Evolutionary conservation across 495 filamentous ascomycete species (phyloP), one percentile per base, ranked within the genome.

Genomic region (Filosporella fistucella): DNA sequence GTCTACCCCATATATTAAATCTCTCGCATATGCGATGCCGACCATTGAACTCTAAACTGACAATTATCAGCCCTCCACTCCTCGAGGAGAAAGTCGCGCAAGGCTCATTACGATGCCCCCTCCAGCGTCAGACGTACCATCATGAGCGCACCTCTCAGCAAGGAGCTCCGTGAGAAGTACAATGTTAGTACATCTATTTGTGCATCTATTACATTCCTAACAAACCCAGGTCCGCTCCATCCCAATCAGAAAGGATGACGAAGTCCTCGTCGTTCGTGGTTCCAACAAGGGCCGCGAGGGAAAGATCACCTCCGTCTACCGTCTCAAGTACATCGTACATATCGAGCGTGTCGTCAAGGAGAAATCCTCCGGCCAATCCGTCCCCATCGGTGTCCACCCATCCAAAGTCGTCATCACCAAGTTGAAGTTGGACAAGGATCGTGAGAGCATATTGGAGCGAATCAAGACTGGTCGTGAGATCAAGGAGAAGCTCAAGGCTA

Each of bases 401-500:
- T 88, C 82, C 69, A 97, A 96, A 69, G 86, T 94, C 56, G 81
- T 91, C 69, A 86, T 97, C 76, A 96, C 85, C 69, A 96, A 96
- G 80, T 77, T 98, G 66, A 94, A 96, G 84, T 74, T 96, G 58
- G 89, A 95, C 74, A 94, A 96, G 85, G 93, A 99, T 74, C 87
- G 93, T 61, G 91, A 97, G 77, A 75, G 74, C 67, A 93, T 97
- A 65, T 77, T 96, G 45, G 89, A 89, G 75, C 82, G 91, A 69
- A 85, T 82, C 65, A 79, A 75, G 63, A 72, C 80, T 59, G 87
- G 88, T 59, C 80, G 88, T 58, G 85, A 90, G 75, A 76, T 77
- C 60, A 73, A 68, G 44, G 62, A 64, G 42, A 81, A 80, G 71
- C 50, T 51, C 43, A 62, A 60, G 59, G 30, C 47, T 8, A 55